phyloP scores from a whole-genome alignment of 768 basidiomycete genomes.

The Suillus brevipes region DNA sequence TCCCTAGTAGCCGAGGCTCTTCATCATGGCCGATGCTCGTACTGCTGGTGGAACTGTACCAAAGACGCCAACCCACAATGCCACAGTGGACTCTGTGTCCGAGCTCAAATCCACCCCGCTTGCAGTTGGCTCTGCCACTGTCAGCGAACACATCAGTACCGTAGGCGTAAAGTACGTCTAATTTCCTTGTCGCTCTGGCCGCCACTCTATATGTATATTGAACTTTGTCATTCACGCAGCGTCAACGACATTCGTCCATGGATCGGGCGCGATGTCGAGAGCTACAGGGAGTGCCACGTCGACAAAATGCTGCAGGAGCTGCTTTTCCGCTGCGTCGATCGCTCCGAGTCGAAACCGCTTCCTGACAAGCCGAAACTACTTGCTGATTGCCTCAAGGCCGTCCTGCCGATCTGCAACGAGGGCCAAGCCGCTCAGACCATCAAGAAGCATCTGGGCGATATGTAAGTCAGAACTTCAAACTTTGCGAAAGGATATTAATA shows the following conservation, averaged over 20 bases:
- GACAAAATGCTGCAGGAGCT: conserved; percentile 4
- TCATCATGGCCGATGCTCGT: background rate
- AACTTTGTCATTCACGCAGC: background rate
- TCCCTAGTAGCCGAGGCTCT: background rate
- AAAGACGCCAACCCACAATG: background rate
- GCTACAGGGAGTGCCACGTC: background rate
- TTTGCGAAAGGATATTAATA: background rate
- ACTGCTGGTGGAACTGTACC: background rate
- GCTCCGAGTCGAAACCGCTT: background rate
- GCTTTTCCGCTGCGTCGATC: background rate
- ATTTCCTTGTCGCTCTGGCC: background rate
- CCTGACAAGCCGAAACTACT: conserved; percentile 1
- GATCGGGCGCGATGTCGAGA: background rate
- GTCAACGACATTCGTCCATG: background rate
- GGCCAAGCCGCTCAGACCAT: background rate
- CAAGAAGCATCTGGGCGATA: background rate
- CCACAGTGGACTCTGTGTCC: background rate
- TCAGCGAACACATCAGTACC: background rate
- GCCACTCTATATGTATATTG: too few species aligned
- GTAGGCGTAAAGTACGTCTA: background rate
- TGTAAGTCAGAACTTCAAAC: background rate
- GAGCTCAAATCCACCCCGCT: conserved; percentile 1
- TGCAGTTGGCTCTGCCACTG: background rate
- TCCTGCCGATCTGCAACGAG: conserved; percentile 1
- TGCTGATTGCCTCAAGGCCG: background rate